A percentile compares a stretch with the other conserved stretches of the same genome.
These are phyloP conservation scores for Ramalina peruviana DNA, from an alignment of 495 filamentous ascomycete species.

Conservation along the genomic window DNA sequence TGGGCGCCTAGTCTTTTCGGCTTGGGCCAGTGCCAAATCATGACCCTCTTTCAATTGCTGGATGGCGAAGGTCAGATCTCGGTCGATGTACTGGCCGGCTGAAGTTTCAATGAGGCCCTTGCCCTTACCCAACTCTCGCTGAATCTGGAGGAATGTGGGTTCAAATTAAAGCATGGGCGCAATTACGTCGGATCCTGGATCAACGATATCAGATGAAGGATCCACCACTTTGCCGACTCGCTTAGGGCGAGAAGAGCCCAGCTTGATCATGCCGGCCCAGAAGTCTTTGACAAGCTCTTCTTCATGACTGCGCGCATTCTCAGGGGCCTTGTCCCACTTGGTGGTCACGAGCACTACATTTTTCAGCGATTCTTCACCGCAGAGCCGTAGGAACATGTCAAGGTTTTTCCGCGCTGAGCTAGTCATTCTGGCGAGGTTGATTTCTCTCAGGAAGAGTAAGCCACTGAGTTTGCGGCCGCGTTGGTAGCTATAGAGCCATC, in stretches of 20 bases:
- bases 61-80: neutral
- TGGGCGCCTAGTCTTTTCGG: neutral
- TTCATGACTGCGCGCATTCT: neutral
- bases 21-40: neutral
- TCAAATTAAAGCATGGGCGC: neutral
- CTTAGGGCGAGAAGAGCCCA: neutral
- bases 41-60: neutral
- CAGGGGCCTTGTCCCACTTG: conserved; percentile 1
- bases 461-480: neutral
- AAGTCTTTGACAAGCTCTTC: neutral
- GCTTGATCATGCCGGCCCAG: neutral
- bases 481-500: neutral
- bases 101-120: neutral
- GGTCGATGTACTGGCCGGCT: neutral
- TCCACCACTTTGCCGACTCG: neutral
- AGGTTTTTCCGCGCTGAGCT: conserved; percentile 10
- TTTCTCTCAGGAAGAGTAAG: conserved; percentile 20
- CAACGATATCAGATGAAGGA: neutral
- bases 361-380: conserved; percentile 6
- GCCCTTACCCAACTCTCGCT: neutral
- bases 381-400: conserved; percentile 10
- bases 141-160: neutral
- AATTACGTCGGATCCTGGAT: neutral
- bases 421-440: conserved; percentile 16
- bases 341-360: conserved; percentile 15